Evolutionary conservation across 2,329 filamentous ascomycete genomes (phyloP), one percentile per base, ranked within the genome.

Genomic region (Ceratocystis cubensis): DNA sequence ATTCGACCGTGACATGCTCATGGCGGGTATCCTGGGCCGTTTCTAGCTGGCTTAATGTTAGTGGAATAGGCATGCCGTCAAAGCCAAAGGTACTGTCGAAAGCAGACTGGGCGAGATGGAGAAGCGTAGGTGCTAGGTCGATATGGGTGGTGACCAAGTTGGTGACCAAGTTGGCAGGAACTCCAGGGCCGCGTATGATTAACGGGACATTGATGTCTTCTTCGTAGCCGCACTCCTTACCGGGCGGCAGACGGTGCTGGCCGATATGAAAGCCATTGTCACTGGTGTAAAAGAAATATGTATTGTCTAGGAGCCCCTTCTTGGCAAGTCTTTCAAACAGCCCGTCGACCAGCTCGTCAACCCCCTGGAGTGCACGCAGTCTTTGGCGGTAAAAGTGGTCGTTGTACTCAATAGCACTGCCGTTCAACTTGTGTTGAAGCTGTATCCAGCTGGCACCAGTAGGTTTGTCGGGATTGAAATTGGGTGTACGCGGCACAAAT

Each of bases 381-480:
- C 79, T 75, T 5, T 73, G 70, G 0, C 77, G 74, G 45, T 79
- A 77, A 66, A 76, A 78, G 22, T 73, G 69, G 59, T 79, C 76
- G 61, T 76, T 74, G 65, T 74, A 75, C 3, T 71, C 72, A 4
- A 78, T 69, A 7, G 72, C 71, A 7, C 71, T 71, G 3, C 73
- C 70, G 20, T 71, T 74, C 2, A 75, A 69, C 61, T 70, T 73
- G 0, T 75, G 74, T 4, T 80, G 75, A 8, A 73, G 68, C 2
- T 72, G 72, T 48, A 81, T 72, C 79, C 80, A 82, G 45, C 75
- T 76, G 3, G 76, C 79, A 1, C 76, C 77, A 1, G 75, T 75
- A 0, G 76, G 69, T n/a, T 69, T 68, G 10, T 71, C 70, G 0
- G 86, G 85, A 71, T 90, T 89, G 75, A 89, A 89, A 71, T 86